Conservation (phyloP, 176 grass and related monocot species). For the Paspalum vaginatum region DNA sequence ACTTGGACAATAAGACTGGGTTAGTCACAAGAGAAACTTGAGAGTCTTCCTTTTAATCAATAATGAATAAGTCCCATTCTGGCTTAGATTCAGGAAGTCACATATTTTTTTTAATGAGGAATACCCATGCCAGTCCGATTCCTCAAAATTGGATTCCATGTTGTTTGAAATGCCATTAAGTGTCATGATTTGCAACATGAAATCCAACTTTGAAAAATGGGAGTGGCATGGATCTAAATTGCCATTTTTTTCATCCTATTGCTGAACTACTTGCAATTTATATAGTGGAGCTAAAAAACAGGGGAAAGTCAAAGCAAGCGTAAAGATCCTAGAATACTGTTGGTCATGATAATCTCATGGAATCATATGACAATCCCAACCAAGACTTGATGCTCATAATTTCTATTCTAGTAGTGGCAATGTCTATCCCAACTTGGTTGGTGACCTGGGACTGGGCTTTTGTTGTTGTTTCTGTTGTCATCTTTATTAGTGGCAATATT, state of each 20-base stretch:
- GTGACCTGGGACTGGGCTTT: background rate
- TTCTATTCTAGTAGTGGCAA: background rate
- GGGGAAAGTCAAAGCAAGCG: background rate
- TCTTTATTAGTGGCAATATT: background rate
- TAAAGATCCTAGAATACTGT: background rate
- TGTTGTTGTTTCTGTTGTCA: background rate
- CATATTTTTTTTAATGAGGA: background rate
- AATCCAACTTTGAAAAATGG: too few relatives aligned
- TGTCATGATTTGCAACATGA: too few relatives aligned
- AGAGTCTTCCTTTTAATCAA: slow-evolving; percentile 2
- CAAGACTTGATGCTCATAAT: background rate
- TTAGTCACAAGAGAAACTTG: slow-evolving; percentile 10
- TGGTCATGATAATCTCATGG: background rate
- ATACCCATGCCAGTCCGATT: too few relatives aligned
- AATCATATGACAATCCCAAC: background rate
- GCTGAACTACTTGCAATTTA: slow-evolving; percentile 14
- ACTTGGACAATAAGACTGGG: slow-evolving; percentile 13
- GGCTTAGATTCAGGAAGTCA: slow-evolving; percentile 3
- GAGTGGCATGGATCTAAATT: too few relatives aligned
- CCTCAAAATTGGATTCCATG: too few relatives aligned
- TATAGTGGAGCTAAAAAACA: background rate
- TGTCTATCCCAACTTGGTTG: background rate
- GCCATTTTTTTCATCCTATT: background rate
- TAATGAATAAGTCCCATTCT: background rate
- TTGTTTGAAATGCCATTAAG: too few relatives aligned